These are phyloP conservation scores for Exophiala mesophila DNA, from an alignment of 2,329 filamentous ascomycete genomes.

Conservation along the genomic window DNA sequence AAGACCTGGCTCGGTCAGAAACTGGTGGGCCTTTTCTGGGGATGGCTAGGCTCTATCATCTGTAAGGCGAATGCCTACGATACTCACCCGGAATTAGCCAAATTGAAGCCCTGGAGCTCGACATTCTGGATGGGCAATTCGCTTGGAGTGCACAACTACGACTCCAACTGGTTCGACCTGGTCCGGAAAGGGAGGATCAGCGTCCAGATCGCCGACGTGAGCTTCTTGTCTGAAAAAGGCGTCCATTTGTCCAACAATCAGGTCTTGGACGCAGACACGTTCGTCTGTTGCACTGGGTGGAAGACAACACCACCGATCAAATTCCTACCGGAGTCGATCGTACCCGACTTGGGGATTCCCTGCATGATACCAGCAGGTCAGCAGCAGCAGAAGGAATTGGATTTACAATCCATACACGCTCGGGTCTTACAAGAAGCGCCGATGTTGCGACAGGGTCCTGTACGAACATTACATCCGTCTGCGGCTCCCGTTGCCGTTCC, in stretches of 20 bases:
- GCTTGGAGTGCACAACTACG: slow-evolving; percentile 59
- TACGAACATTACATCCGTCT: background rate
- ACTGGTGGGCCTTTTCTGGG: slow-evolving; percentile 50
- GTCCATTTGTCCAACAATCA: slow-evolving; percentile 48
- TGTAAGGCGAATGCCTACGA: slow-evolving; percentile 40
- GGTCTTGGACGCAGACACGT: slow-evolving; percentile 42
- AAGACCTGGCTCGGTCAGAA: slow-evolving; percentile 46
- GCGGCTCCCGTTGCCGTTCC: background rate
- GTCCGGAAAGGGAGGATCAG: slow-evolving; percentile 50
- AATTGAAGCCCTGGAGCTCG: slow-evolving; percentile 41
- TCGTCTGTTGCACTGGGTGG: slow-evolving; percentile 57
- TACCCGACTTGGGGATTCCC: slow-evolving; percentile 41
- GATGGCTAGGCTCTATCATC: slow-evolving; percentile 23
- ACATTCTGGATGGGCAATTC: slow-evolving; percentile 52
- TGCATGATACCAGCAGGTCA: slow-evolving; percentile 37
- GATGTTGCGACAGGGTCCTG: background rate
- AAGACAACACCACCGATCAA: slow-evolving; percentile 43
- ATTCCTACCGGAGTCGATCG: slow-evolving; percentile 41
- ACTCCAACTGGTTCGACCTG: slow-evolving; percentile 52
- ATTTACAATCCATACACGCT: background rate
- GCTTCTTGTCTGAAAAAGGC: slow-evolving; percentile 35
- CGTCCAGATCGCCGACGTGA: slow-evolving; percentile 52
- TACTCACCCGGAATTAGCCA: slow-evolving; percentile 39
- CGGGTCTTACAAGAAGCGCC: background rate
- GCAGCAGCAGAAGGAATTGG: background rate